A percentile compares a stretch with the other conserved stretches of the same genome.
These are phyloP conservation scores for Rosa rugosa DNA, from an alignment of 306 rosid genomes.

Conservation along the genomic window DNA sequence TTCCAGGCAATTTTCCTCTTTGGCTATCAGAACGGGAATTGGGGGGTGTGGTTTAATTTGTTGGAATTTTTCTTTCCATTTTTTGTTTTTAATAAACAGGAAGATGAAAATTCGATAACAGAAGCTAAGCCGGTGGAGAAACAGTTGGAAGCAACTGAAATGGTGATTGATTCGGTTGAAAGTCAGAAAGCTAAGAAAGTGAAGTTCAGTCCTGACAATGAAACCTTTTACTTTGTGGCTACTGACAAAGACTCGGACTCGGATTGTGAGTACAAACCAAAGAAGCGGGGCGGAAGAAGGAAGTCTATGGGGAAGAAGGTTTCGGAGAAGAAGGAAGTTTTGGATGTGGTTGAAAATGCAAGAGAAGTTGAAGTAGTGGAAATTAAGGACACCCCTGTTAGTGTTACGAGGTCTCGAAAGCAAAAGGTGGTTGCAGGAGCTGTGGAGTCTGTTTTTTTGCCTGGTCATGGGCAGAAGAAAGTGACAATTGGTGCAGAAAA, in stretches of 20 bases:
- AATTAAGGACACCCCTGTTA: not conserved
- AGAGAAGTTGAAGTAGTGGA: not conserved
- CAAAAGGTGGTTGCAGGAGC: constrained; percentile 7
- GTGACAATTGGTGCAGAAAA: constrained; percentile 4
- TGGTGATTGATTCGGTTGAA: constrained; percentile 11
- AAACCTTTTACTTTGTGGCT: constrained; percentile 25
- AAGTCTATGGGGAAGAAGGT: constrained; percentile 8
- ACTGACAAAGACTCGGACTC: constrained; percentile 25
- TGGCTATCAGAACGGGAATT: not conserved
- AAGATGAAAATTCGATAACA: constrained; percentile 5
- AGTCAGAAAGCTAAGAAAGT: constrained; percentile 23
- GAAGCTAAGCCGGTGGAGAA: not conserved
- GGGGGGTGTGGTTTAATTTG: not conserved
- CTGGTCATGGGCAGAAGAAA: constrained; percentile 9
- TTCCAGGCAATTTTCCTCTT: not conserved
- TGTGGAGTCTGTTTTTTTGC: not conserved
- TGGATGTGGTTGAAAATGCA: not conserved
- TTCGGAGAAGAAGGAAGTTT: not conserved
- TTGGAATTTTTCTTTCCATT: not conserved
- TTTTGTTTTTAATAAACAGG: constrained; percentile 9
- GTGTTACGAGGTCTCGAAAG: constrained; percentile 20
- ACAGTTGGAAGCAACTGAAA: constrained; percentile 3
- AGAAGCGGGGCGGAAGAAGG: constrained; percentile 4
- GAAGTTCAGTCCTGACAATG: constrained; percentile 35
- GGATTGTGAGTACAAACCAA: not conserved